Percentiles rank a stretch among this genome's conserved stretches.
These are phyloP conservation scores for Penicillium angulare DNA, from an alignment of 495 filamentous ascomycete species.

Conservation along the genomic window DNA sequence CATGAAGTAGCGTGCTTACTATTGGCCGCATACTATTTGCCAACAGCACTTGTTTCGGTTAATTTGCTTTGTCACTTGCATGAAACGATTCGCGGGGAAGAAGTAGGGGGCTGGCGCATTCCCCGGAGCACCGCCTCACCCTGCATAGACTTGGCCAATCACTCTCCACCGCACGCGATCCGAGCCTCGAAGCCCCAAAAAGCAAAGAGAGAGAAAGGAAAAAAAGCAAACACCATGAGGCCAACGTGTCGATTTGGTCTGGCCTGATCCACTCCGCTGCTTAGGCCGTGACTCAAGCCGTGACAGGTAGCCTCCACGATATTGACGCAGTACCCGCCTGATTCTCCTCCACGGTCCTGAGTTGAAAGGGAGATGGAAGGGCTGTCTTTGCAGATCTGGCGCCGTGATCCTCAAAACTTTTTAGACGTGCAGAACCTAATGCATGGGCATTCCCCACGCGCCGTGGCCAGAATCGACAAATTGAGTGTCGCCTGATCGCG, in stretches of 20 bases:
- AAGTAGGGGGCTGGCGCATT: conserved; percentile 1
- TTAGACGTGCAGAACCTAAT: neutral
- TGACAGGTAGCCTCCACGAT: conserved; percentile 9
- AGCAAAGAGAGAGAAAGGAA: conserved; percentile 8
- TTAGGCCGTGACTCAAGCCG: neutral
- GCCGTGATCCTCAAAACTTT: neutral
- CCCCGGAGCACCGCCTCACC: conserved; percentile 10
- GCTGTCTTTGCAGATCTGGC: conserved; percentile 9
- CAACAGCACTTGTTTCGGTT: neutral
- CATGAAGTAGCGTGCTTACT: neutral
- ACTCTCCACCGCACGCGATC: neutral
- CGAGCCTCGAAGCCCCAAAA: neutral
- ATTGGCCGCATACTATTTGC: neutral
- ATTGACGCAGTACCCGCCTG: conserved; percentile 7
- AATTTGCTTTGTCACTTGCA: conserved; percentile 2
- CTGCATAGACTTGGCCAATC: conserved; percentile 10
- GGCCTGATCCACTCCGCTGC: too few species aligned
- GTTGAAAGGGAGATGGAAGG: neutral
- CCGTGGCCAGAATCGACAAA: conserved; percentile 1
- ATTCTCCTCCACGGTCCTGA: neutral
- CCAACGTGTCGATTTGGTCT: conserved; percentile 1
- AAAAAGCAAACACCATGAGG: conserved; percentile 7
- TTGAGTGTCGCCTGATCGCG: conserved; percentile 8
- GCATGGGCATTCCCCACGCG: conserved; percentile 10
- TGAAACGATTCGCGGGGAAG: conserved; percentile 7